These are phyloP conservation scores for Quercus robur DNA, from an alignment of 306 rosid genomes.

Conservation along the genomic window DNA sequence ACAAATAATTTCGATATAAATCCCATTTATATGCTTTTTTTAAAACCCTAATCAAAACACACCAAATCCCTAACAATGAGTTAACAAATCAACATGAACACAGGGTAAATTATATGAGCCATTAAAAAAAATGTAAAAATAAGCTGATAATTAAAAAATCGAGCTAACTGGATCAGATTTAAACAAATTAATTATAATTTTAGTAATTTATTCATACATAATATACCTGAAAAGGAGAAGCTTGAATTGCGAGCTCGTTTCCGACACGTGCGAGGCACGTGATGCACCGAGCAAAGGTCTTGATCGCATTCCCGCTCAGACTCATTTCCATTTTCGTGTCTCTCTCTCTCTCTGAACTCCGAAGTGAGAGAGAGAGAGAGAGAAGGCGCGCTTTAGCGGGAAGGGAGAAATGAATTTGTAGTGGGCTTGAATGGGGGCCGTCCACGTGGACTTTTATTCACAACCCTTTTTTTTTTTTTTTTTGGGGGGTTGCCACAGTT, in stretches of 20 bases:
- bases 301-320: constrained; percentile 71
- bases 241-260: no score
- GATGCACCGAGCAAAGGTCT: constrained; percentile 36
- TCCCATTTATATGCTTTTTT: background rate
- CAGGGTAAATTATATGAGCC: background rate
- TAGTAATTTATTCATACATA: background rate
- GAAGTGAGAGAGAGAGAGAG: background rate
- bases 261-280: no score
- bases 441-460: no score
- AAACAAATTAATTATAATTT: background rate
- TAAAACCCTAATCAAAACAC: background rate
- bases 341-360: background rate
- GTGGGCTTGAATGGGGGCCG: background rate
- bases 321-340: constrained; percentile 52
- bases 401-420: background rate
- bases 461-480: no score
- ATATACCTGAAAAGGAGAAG: constrained; percentile 38
- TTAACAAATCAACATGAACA: background rate
- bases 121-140: no score
- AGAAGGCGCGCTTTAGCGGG: background rate
- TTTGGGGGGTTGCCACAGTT: no score
- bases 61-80: background rate
- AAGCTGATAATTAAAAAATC: background rate
- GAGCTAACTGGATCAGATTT: background rate
- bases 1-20: background rate